phyloP scores from a whole-genome alignment of 1,139 yeast genomes.

The Geotrichum carabidarum region DNA sequence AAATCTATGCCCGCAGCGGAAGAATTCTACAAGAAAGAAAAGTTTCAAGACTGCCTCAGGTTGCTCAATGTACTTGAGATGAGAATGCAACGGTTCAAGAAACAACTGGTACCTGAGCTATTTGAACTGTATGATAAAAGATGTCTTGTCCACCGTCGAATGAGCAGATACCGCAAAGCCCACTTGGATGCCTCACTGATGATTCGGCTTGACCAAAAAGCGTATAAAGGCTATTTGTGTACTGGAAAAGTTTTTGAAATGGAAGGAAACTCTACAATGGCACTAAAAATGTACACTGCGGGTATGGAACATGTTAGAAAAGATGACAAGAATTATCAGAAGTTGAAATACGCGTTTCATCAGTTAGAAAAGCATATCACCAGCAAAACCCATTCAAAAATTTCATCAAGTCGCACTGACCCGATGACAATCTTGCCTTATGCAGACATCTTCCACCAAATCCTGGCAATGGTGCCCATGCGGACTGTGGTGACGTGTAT shows the following conservation, averaged over 20 bases:
- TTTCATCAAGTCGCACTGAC: background rate
- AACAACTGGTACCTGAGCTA: background rate
- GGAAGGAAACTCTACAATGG: constrained; percentile 5
- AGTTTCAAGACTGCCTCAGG: constrained; percentile 3
- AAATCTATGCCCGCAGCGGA: background rate
- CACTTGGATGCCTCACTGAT: constrained; percentile 6
- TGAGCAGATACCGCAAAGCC: background rate
- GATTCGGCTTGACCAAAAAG: constrained; percentile 4
- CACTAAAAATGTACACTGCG: constrained; percentile 1
- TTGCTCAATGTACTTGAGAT: constrained; percentile 4
- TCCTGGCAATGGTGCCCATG: constrained; percentile 5
- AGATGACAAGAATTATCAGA: background rate
- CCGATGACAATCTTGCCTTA: constrained; percentile 10
- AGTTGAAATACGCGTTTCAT: constrained; percentile 1
- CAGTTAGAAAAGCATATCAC: background rate
- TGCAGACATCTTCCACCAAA: constrained; percentile 14
- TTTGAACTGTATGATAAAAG: constrained; percentile 6
- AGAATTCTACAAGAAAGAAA: background rate
- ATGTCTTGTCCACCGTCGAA: constrained; percentile 11
- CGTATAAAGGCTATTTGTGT: constrained; percentile 15
- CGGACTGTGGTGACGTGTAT: constrained; percentile 9
- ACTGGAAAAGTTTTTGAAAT: constrained; percentile 14
- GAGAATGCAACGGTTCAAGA: background rate
- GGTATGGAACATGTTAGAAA: constrained; percentile 5
- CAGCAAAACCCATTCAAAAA: background rate